phyloP scores from a whole-genome alignment of 768 basidiomycete genomes.

The Lanmaoa rubissima region DNA sequence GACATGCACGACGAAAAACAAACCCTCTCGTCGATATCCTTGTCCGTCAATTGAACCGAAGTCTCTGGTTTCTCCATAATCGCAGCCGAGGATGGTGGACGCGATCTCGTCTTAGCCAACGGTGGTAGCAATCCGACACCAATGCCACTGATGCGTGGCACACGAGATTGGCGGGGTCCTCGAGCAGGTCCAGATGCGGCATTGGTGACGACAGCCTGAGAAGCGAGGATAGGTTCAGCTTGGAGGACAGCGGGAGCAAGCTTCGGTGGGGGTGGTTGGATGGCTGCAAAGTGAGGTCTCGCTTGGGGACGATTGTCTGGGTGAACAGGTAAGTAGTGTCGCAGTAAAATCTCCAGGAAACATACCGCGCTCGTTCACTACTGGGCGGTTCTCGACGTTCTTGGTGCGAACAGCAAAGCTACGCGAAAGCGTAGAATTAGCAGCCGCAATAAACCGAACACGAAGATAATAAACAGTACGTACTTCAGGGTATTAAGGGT shows the following conservation, averaged over 20 bases:
- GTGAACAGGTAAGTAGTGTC: background rate
- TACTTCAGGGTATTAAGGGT: constrained; percentile 92
- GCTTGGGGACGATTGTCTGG: constrained; percentile 57
- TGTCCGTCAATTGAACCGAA: constrained; percentile 47
- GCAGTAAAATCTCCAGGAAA: background rate
- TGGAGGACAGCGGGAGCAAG: constrained; percentile 49
- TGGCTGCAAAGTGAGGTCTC: constrained; percentile 67
- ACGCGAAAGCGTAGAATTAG: constrained; percentile 10
- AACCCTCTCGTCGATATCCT: constrained; percentile 75
- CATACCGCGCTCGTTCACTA: constrained; percentile 74
- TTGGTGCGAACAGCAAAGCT: constrained; percentile 84
- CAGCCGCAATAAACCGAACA: background rate
- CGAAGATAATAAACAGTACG: constrained; percentile 16
- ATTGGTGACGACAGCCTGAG: constrained; percentile 6
- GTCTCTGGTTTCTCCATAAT: constrained; percentile 18
- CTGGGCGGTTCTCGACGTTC: constrained; percentile 81
- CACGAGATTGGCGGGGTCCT: constrained; percentile 32
- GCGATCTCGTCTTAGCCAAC: constrained; percentile 18
- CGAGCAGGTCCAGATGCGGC: constrained; percentile 18
- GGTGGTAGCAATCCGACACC: constrained; percentile 26
- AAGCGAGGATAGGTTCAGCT: constrained; percentile 34
- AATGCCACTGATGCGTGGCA: constrained; percentile 32
- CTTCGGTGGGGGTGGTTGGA: constrained; percentile 44
- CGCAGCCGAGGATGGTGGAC: constrained; percentile 14
- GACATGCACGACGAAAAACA: constrained; percentile 2